Evolutionary conservation across 1,284 basidiomycete genomes (phyloP).

Genomic region (Sparassis latifolia): DNA sequence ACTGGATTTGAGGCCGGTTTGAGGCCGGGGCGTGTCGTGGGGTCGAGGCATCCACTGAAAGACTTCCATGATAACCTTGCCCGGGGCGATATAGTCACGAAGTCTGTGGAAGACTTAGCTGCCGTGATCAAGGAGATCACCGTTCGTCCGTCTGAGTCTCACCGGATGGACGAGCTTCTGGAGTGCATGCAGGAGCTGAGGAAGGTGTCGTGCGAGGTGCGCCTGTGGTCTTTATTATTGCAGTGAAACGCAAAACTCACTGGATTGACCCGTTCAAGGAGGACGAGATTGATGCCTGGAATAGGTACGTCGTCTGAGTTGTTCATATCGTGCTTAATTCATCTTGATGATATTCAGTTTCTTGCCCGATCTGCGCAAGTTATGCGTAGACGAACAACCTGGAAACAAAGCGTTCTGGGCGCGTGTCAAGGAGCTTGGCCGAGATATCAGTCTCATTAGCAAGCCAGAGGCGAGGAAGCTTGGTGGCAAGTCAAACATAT

Average conservation of each 20-base stretch:
- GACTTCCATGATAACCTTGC: slow-evolving; percentile 71
- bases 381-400: slow-evolving; percentile 41
- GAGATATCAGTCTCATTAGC: slow-evolving; percentile 55
- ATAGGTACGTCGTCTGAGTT: slow-evolving; percentile 39
- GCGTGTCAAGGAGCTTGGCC: slow-evolving; percentile 44
- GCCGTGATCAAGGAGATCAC: slow-evolving; percentile 68
- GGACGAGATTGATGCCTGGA: slow-evolving; percentile 77
- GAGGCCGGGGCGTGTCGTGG: slow-evolving; percentile 57
- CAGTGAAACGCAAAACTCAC: not conserved
- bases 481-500: slow-evolving; percentile 48
- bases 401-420: slow-evolving; percentile 65
- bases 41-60: slow-evolving; percentile 62
- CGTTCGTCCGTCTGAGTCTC: slow-evolving; percentile 58
- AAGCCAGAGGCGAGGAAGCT: slow-evolving; percentile 50
- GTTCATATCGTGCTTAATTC: slow-evolving; percentile 1
- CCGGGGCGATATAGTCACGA: slow-evolving; percentile 71
- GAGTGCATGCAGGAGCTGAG: slow-evolving; percentile 68
- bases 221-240: slow-evolving; percentile 9
- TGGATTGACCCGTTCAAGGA: slow-evolving; percentile 30
- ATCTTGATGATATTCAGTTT: slow-evolving; percentile 37
- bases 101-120: slow-evolving; percentile 76
- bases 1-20: slow-evolving; percentile 37
- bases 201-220: slow-evolving; percentile 55
- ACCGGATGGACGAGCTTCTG: slow-evolving; percentile 62
- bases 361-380: slow-evolving; percentile 46